Evolutionary conservation across 2,329 filamentous ascomycete species (phyloP).

Genomic region (Pyrenochaeta sp.): DNA sequence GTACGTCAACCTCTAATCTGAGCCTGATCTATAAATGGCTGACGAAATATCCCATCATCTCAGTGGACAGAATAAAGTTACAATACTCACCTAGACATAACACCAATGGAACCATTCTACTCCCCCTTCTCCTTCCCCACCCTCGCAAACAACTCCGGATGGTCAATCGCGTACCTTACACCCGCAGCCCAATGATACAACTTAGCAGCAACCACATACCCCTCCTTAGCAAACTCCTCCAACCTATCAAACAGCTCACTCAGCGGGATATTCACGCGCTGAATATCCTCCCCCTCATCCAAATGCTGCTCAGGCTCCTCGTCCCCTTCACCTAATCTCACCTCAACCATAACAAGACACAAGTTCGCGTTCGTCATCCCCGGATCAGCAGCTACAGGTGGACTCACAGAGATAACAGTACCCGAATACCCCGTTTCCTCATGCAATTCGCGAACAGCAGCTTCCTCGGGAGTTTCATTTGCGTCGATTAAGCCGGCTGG

Average conservation of each 20-base stretch:
- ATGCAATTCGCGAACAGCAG: conserved; percentile 66
- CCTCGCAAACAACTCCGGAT: conserved; percentile 31
- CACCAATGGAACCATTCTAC: not conserved
- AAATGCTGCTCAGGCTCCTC: conserved; percentile 37
- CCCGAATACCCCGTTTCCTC: conserved; percentile 71
- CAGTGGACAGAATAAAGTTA: no score
- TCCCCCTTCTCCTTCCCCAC: conserved; percentile 5
- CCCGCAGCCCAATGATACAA: conserved; percentile 42
- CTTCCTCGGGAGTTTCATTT: conserved; percentile 64
- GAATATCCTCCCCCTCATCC: conserved; percentile 40
- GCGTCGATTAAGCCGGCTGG: conserved; percentile 59
- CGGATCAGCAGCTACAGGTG: conserved; percentile 34
- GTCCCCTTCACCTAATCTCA: conserved; percentile 29
- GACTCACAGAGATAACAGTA: conserved; percentile 27
- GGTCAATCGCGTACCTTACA: conserved; percentile 34
- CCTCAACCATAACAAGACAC: conserved; percentile 36
- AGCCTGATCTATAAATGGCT: no score
- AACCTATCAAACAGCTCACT: conserved; percentile 30
- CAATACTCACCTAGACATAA: not conserved
- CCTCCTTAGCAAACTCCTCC: conserved; percentile 33
- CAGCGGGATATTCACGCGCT: conserved; percentile 35
- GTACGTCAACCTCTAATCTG: no score
- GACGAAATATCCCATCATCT: no score
- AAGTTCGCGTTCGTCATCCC: conserved; percentile 40
- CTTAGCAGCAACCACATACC: conserved; percentile 38